Conservation (phyloP, 768 basidiomycete species). For the Royoungia palumana region DNA sequence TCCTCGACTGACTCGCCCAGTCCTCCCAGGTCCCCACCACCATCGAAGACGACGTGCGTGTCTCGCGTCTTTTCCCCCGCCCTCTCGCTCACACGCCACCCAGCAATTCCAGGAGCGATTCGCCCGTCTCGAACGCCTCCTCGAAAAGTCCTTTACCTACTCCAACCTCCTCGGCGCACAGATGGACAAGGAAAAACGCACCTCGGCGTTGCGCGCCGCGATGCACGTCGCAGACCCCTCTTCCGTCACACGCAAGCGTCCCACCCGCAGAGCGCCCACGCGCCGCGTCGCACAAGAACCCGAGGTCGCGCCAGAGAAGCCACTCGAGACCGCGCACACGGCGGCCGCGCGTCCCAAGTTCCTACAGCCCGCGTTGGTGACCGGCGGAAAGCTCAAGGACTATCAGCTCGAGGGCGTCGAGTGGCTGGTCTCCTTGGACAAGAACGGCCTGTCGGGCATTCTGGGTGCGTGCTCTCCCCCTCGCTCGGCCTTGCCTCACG, state of each 20-base stretch:
- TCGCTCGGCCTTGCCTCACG: slow-evolving; percentile 13
- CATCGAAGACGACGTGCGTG: slow-evolving; percentile 20
- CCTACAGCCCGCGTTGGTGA: slow-evolving; percentile 74
- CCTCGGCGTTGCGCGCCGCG: slow-evolving; percentile 26
- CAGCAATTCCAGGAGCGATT: slow-evolving; percentile 52
- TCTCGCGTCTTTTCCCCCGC: neutral
- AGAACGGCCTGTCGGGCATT: slow-evolving; percentile 82
- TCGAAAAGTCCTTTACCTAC: slow-evolving; percentile 76
- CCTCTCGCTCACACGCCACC: neutral
- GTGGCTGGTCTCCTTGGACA: slow-evolving; percentile 89
- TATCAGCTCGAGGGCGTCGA: slow-evolving; percentile 94
- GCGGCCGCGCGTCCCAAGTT: slow-evolving; percentile 37
- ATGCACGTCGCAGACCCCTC: slow-evolving; percentile 19
- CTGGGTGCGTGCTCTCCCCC: slow-evolving; percentile 46
- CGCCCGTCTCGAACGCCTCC: slow-evolving; percentile 56
- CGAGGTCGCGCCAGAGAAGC: slow-evolving; percentile 15
- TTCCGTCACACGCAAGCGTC: slow-evolving; percentile 12
- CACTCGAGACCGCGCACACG: neutral
- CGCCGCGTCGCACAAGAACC: slow-evolving; percentile 10
- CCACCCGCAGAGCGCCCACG: slow-evolving; percentile 4
- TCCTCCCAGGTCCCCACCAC: slow-evolving; percentile 11
- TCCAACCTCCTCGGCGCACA: slow-evolving; percentile 65
- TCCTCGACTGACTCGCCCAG: slow-evolving; percentile 2
- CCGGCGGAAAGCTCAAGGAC: slow-evolving; percentile 80
- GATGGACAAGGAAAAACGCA: slow-evolving; percentile 61